These are phyloP conservation scores for Cercospora sp. DNA, from an alignment of 2,329 filamentous ascomycete genomes.

Conservation along the genomic window DNA sequence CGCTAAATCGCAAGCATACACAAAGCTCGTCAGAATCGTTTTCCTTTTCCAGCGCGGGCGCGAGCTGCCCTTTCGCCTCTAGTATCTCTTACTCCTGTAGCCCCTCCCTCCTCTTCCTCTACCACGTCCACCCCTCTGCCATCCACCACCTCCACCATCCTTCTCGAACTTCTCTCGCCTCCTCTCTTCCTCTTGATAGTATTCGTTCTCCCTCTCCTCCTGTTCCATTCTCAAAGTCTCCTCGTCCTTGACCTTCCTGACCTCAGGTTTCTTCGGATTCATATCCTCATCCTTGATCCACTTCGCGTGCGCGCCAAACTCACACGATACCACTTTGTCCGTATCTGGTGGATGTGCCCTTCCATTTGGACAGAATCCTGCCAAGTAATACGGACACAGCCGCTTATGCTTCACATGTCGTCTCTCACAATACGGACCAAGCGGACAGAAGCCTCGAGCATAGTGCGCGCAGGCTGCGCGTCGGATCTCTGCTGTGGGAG, in stretches of 20 bases:
- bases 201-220: constrained; percentile 57
- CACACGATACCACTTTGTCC: constrained; percentile 58
- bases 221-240: constrained; percentile 67
- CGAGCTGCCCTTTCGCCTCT: neutral
- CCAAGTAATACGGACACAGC: constrained; percentile 81
- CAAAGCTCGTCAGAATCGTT: neutral
- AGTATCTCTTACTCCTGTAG: constrained; percentile 17
- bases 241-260: constrained; percentile 68
- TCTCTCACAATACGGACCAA: constrained; percentile 83
- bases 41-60: neutral
- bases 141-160: constrained; percentile 48
- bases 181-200: constrained; percentile 55
- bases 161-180: constrained; percentile 47
- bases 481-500: constrained; percentile 60
- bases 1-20: neutral
- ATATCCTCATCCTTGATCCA: constrained; percentile 70
- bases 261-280: constrained; percentile 54
- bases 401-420: constrained; percentile 76
- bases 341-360: constrained; percentile 37
- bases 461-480: constrained; percentile 77
- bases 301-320: constrained; percentile 76
- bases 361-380: constrained; percentile 91
- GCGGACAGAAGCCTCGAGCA: constrained; percentile 88
- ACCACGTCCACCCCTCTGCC: constrained; percentile 46
- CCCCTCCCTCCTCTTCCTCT: constrained; percentile 40